Evolutionary conservation across 768 basidiomycete species (phyloP).

Genomic region (Fomitopsis pulvina): DNA sequence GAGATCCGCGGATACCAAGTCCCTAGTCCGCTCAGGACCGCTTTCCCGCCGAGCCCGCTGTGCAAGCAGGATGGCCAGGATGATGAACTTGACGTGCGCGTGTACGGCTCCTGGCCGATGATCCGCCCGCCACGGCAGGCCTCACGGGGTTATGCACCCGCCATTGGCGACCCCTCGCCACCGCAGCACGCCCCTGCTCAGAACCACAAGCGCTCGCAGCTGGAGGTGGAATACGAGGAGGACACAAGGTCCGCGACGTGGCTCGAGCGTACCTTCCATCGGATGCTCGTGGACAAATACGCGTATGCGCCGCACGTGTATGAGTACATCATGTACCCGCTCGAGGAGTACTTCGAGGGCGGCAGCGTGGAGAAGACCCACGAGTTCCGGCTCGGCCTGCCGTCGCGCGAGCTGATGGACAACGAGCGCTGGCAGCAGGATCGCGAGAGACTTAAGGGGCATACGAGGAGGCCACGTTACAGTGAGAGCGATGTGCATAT

Average conservation of each 20-base stretch:
- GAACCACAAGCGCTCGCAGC: conserved; percentile 6
- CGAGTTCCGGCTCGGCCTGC: conserved; percentile 50
- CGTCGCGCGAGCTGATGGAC: conserved; percentile 33
- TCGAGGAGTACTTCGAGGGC: conserved; percentile 47
- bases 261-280: conserved; percentile 51
- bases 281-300: conserved; percentile 49
- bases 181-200: neutral
- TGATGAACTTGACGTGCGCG: no score
- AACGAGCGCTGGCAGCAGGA: neutral
- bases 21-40: neutral
- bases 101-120: no score
- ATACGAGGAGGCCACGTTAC: conserved; percentile 24
- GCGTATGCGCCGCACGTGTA: conserved; percentile 47
- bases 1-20: neutral
- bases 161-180: neutral
- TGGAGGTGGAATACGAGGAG: conserved; percentile 33
- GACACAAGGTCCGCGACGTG: conserved; percentile 34
- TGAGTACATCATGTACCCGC: conserved; percentile 37
- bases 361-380: conserved; percentile 36
- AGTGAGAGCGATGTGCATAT: conserved; percentile 5
- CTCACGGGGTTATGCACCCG: no score
- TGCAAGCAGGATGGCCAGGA: no score
- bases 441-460: conserved; percentile 19
- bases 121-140: no score
- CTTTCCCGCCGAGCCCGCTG: neutral